Percentiles rank a stretch among this genome's conserved stretches.
These are phyloP conservation scores for Exophiala spinifera DNA, from an alignment of 2,329 filamentous ascomycete genomes.

Conservation along the genomic window DNA sequence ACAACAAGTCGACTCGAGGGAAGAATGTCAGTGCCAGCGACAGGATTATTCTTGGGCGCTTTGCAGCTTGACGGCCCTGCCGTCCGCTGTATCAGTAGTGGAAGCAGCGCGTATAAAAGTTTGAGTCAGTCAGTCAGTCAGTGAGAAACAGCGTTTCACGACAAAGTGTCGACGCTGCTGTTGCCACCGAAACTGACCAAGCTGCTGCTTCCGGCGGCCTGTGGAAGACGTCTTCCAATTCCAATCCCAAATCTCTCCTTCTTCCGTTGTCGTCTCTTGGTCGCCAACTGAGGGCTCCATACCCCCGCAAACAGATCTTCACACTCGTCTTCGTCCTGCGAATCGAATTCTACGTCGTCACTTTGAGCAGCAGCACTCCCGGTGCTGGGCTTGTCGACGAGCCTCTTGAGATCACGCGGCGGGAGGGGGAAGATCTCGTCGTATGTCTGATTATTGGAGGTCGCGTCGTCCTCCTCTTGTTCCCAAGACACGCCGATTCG, in stretches of 20 bases:
- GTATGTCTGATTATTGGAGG: slow-evolving; percentile 1
- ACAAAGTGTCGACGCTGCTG: slow-evolving; percentile 20
- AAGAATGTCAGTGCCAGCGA: no score
- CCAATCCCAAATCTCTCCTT: slow-evolving; percentile 23
- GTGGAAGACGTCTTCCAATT: slow-evolving; percentile 20
- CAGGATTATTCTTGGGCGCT: no score
- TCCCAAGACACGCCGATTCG: slow-evolving; percentile 54
- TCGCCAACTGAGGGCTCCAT: slow-evolving; percentile 57
- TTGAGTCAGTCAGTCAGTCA: no score
- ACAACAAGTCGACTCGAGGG: not conserved
- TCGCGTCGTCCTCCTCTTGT: slow-evolving; percentile 25
- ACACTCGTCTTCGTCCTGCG: slow-evolving; percentile 64
- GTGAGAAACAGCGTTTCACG: no score
- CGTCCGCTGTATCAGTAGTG: no score
- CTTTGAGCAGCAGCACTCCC: no score
- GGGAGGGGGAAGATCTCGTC: slow-evolving; percentile 22
- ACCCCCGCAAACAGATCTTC: slow-evolving; percentile 63
- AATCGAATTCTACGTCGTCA: slow-evolving; percentile 56
- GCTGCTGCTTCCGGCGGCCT: slow-evolving; percentile 4
- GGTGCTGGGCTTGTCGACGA: slow-evolving; percentile 10
- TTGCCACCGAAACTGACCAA: slow-evolving; percentile 12
- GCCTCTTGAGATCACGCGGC: slow-evolving; percentile 18
- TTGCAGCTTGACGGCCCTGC: no score
- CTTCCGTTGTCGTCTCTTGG: slow-evolving; percentile 39
- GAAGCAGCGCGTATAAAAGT: no score